These are phyloP conservation scores for Ophiostoma triangulosporum DNA, from an alignment of 2,329 filamentous ascomycete genomes.

Conservation along the genomic window DNA sequence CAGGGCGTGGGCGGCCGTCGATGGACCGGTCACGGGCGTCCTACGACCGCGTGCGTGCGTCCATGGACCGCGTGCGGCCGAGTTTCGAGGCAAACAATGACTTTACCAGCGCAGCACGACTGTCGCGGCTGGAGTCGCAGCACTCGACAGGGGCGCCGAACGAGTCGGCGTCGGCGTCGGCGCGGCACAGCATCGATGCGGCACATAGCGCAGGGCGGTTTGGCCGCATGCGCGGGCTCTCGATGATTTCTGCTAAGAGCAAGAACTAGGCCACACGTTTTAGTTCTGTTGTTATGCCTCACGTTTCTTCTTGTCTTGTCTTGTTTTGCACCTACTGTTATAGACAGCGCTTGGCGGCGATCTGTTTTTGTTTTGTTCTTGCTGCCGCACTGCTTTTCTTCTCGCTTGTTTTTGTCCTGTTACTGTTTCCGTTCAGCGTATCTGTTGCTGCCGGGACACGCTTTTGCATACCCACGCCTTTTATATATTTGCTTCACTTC, in stretches of 20 bases:
- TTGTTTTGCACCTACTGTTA: background rate
- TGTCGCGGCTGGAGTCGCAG: constrained; percentile 70
- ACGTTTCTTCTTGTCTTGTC: background rate
- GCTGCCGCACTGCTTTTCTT: background rate
- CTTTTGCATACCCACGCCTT: constrained; percentile 1
- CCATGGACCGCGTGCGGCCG: constrained; percentile 71
- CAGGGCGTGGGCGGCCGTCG: constrained; percentile 24
- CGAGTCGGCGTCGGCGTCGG: background rate
- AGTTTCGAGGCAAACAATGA: constrained; percentile 83
- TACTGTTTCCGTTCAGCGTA: background rate
- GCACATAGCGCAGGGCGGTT: constrained; percentile 11
- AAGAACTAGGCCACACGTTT: constrained; percentile 5
- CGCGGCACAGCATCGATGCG: background rate
- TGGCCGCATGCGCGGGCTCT: constrained; percentile 17
- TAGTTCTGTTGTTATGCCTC: background rate
- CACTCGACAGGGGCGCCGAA: constrained; percentile 28
- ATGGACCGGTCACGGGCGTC: constrained; percentile 63
- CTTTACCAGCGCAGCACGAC: constrained; percentile 77
- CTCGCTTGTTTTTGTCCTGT: background rate
- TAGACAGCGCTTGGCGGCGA: constrained; percentile 1
- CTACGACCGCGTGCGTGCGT: constrained; percentile 75
- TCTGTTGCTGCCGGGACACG: background rate
- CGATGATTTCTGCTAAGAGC: constrained; percentile 19
- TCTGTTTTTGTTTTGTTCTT: background rate
- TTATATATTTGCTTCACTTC: constrained; percentile 14